These are phyloP conservation scores for Ogataea methanolica DNA, from an alignment of 805 yeast species.

Conservation along the genomic window DNA sequence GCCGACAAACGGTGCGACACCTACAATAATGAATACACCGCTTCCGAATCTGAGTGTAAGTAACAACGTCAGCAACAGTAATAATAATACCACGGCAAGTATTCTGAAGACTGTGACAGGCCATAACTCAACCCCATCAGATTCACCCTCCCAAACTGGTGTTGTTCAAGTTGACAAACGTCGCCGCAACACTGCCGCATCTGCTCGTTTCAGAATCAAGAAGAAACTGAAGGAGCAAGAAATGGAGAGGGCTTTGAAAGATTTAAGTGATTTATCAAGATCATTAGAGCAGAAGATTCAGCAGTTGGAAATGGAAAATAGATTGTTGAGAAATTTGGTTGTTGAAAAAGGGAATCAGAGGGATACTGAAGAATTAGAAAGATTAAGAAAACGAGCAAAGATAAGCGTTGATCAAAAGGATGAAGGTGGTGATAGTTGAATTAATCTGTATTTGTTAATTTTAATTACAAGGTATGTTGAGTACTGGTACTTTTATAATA, in stretches of 20 bases:
- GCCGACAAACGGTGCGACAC: background rate
- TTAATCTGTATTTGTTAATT: background rate
- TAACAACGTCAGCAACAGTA: background rate
- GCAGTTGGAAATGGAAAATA: slow-evolving; percentile 91
- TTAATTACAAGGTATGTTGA: background rate
- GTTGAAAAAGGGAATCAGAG: slow-evolving; percentile 68
- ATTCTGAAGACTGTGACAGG: background rate
- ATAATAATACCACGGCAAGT: slow-evolving; percentile 1
- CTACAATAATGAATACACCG: background rate
- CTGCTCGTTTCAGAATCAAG: slow-evolving; percentile 88
- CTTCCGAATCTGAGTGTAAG: background rate
- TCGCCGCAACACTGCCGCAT: slow-evolving; percentile 87
- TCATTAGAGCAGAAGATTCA: slow-evolving; percentile 68
- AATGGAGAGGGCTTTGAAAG: slow-evolving; percentile 72
- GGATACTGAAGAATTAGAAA: slow-evolving; percentile 49
- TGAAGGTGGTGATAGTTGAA: background rate
- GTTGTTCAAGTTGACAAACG: slow-evolving; percentile 60
- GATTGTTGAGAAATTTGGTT: slow-evolving; percentile 75
- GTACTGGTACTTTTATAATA: background rate
- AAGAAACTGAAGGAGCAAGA: slow-evolving; percentile 91
- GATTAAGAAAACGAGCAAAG: slow-evolving; percentile 43
- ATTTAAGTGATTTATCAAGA: slow-evolving; percentile 62
- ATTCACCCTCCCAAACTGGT: background rate
- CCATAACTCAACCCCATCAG: background rate
- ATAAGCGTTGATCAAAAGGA: slow-evolving; percentile 21